Conservation (phyloP, 1,139 yeast genomes). For the Pichia sp. region DNA sequence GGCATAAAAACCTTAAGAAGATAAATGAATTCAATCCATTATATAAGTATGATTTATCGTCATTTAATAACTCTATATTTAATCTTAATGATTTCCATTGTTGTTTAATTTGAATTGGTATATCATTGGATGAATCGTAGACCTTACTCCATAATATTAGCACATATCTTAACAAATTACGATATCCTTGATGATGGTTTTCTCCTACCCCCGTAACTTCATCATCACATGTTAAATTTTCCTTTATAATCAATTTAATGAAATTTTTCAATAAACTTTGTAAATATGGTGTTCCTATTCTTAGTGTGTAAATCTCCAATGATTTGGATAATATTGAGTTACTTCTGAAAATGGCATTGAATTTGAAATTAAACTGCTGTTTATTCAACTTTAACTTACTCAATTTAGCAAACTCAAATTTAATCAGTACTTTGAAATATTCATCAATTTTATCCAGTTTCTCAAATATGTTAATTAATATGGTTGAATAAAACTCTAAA, state of each 20-base stretch:
- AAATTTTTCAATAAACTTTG: slow-evolving; percentile 67
- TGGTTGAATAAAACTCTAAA: slow-evolving; percentile 47
- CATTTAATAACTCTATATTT: slow-evolving; percentile 52
- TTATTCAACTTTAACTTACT: slow-evolving; percentile 1
- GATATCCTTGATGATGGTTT: slow-evolving; percentile 40
- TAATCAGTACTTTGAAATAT: slow-evolving; percentile 66
- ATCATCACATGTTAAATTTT: slow-evolving; percentile 58
- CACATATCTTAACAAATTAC: slow-evolving; percentile 48
- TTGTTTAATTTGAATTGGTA: slow-evolving; percentile 63
- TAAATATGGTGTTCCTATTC: slow-evolving; percentile 75
- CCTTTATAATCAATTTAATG: slow-evolving; percentile 45
- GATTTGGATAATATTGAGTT: slow-evolving; percentile 76
- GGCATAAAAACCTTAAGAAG: slow-evolving; percentile 82
- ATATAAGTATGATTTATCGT: slow-evolving; percentile 38
- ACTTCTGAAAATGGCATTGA: slow-evolving; percentile 76
- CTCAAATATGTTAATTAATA: slow-evolving; percentile 60
- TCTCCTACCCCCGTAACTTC: slow-evolving; percentile 50
- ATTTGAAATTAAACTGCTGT: slow-evolving; percentile 29
- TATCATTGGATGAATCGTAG: slow-evolving; percentile 60
- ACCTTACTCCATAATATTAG: slow-evolving; percentile 70
- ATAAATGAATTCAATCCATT: slow-evolving; percentile 79
- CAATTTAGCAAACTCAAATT: slow-evolving; percentile 47
- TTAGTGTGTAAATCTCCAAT: slow-evolving; percentile 65
- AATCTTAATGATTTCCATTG: slow-evolving; percentile 54
- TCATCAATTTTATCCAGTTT: slow-evolving; percentile 54